Evolutionary conservation across 306 rosid genomes (phyloP), one percentile per base, ranked within the genome.

Genomic region (Acmispon strigosus): DNA sequence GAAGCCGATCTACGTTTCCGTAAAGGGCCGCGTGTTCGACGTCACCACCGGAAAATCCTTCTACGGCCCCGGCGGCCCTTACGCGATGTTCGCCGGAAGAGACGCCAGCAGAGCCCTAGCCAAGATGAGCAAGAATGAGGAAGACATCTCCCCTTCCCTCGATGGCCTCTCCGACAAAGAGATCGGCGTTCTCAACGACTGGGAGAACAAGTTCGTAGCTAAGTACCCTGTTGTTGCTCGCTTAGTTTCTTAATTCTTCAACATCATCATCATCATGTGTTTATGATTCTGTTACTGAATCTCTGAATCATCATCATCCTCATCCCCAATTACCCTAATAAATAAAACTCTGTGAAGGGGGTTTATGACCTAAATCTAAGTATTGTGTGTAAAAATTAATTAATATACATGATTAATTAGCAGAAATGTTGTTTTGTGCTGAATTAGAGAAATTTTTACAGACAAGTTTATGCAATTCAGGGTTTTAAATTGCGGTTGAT

Each of bases 31-130:
- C 41, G 74, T 93, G 18, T 93, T 84, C 87, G 90, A 94, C 74
- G 97, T 94, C 24, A 91, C 87, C n/a, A 43, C 82, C 74, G 97
- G 99, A 0, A 82, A 77, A 65, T 87, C 92, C 10, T 94, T 94
- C 89, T 94, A 94, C 74, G 97, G 99, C 44, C 95, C 97, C 18
- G 92, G 95, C 0, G 99, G 97, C 2, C 48, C 99, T 14, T 94
- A 94, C 82, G 88, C 85, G 61, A 80, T 90, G 97, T 94, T 94
- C 83, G 97, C 97, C 19, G 99, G 97, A 51, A 90, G 86, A 66
- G 99, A 94, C 69, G 96, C 99, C 2, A 94, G 95, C 91, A 70
- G 96, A 74, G 99, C 99, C 67, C 87, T 94, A 34, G 98, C 91
- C 42, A 90, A 88, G 90, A 90, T 94, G 98, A 85, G 87, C 96